These are phyloP conservation scores for Herpetospermum pedunculosum DNA, from an alignment of 306 rosid species.

Conservation along the genomic window DNA sequence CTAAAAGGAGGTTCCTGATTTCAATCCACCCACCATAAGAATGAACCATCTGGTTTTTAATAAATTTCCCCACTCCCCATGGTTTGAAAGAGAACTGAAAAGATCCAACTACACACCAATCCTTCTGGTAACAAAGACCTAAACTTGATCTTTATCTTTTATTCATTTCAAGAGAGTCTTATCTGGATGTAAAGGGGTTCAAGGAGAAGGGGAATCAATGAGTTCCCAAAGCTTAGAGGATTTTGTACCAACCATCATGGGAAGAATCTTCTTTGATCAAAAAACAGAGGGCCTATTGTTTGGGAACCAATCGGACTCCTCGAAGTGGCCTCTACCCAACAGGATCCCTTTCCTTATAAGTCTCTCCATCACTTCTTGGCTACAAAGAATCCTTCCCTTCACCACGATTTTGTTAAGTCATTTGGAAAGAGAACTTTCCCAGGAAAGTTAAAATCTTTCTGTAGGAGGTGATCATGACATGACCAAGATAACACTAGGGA, in stretches of 20 bases:
- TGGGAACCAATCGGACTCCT: not conserved
- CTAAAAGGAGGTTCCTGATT: not conserved
- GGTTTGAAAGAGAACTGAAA: not conserved
- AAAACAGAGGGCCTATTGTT: not conserved
- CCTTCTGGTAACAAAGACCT: not conserved
- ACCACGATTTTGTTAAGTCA: not conserved
- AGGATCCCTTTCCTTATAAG: not conserved
- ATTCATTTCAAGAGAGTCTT: not conserved
- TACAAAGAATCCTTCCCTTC: not conserved
- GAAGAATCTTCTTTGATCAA: not conserved
- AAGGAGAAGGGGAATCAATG: not conserved
- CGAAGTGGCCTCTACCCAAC: not conserved
- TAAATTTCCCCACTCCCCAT: not conserved
- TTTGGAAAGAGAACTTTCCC: not conserved
- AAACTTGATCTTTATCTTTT: not conserved
- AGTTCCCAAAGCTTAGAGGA: not conserved
- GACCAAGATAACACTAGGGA: not conserved
- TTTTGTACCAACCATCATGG: not conserved
- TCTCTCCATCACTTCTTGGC: not conserved
- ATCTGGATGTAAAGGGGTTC: not conserved
- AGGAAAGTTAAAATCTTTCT: not conserved
- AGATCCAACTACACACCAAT: not conserved
- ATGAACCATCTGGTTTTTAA: not conserved
- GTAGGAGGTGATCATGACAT: not conserved
- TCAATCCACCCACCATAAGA: not conserved